These are phyloP conservation scores for Schoenoplectus tabernaemontani DNA, from an alignment of 202 grass and related monocot species.

Conservation along the genomic window DNA sequence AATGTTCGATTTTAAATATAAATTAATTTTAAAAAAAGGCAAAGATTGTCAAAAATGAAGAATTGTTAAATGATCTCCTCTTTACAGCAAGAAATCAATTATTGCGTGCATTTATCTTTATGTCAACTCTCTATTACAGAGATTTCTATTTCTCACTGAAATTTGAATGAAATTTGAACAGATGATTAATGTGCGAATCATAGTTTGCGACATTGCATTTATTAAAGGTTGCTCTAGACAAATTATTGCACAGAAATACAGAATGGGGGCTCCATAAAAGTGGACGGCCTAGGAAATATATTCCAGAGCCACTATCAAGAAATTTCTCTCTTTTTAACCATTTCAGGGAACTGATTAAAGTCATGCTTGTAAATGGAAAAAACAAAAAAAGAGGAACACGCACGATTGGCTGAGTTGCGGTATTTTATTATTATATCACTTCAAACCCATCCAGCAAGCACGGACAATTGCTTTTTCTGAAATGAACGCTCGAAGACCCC, in stretches of 20 bases:
- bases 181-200: neutral
- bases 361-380: neutral
- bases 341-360: constrained; percentile 1
- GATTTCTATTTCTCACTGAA: neutral
- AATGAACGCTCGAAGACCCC: neutral
- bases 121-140: neutral
- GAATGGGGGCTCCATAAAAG: neutral
- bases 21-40: no score
- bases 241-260: neutral
- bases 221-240: neutral
- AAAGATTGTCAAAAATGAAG: no score
- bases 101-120: no score
- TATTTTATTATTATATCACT: neutral
- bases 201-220: neutral
- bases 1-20: no score
- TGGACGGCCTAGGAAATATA: neutral
- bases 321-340: constrained; percentile 1
- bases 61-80: no score
- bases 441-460: constrained; percentile 6
- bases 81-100: no score
- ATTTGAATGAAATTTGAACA: no score
- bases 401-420: neutral
- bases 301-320: neutral
- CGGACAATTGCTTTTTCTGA: neutral
- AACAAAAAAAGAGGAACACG: neutral